Evolutionary conservation across 2,329 filamentous ascomycete genomes (phyloP).

Genomic region (Byssoonygena ceratinophila): DNA sequence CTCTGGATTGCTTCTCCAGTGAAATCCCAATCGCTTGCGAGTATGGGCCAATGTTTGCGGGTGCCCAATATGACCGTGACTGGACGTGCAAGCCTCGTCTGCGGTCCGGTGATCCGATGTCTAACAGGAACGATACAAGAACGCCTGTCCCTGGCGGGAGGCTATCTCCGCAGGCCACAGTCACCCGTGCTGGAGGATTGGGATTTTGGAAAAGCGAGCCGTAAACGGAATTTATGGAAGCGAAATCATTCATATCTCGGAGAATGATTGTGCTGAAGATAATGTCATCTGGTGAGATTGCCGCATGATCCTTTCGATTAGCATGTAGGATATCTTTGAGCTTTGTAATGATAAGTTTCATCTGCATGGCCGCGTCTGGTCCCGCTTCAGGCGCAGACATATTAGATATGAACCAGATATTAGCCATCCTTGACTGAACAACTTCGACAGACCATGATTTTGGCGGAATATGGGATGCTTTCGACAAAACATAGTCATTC

Average conservation of each 20-base stretch:
- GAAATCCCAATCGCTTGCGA: conserved; percentile 67
- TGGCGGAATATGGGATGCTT: neutral
- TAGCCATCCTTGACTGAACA: conserved; percentile 19
- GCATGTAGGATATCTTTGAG: conserved; percentile 17
- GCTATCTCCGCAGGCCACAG: conserved; percentile 61
- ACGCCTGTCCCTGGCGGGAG: conserved; percentile 53
- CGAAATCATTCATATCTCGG: conserved; percentile 69
- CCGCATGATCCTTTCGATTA: neutral
- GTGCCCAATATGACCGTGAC: conserved; percentile 90
- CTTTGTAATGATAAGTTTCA: conserved; percentile 26
- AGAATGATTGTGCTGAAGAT: conserved; percentile 55
- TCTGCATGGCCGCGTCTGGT: conserved; percentile 32
- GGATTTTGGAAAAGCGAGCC: conserved; percentile 61
- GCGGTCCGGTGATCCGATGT: conserved; percentile 25
- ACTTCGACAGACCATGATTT: conserved; percentile 14
- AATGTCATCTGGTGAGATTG: conserved; percentile 30
- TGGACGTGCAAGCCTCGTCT: conserved; percentile 69
- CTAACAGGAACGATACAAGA: conserved; percentile 47
- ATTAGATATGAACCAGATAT: conserved; percentile 30
- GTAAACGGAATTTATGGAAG: conserved; percentile 64
- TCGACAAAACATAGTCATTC: neutral
- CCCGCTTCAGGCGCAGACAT: conserved; percentile 31
- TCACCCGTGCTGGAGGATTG: conserved; percentile 77
- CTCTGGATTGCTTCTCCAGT: conserved; percentile 25
- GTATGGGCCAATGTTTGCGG: conserved; percentile 94